A percentile compares a stretch with the other conserved stretches of the same genome.
Conservation (phyloP, 2,329 filamentous ascomycete genomes). For the Blumeriella jaapii region DNA sequence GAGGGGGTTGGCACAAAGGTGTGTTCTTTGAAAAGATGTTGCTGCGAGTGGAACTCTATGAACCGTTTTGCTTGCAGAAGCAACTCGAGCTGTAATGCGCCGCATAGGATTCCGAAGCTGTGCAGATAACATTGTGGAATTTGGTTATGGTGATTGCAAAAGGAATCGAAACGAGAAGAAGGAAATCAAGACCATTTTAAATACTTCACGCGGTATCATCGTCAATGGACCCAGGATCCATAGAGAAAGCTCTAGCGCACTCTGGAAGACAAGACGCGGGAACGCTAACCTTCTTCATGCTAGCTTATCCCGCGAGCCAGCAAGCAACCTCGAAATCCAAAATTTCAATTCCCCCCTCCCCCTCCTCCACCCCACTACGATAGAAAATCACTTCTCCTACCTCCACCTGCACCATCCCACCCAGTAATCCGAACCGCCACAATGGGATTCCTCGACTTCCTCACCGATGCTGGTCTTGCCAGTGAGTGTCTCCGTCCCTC, state of each 20-base stretch:
- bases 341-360: no score
- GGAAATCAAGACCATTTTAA: neutral
- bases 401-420: neutral
- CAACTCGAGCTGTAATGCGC: constrained; percentile 18
- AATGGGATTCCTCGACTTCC: constrained; percentile 61
- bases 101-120: constrained; percentile 19
- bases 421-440: constrained; percentile 13
- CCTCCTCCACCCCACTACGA: constrained; percentile 9
- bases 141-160: constrained; percentile 5
- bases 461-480: constrained; percentile 52
- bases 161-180: constrained; percentile 4
- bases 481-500: constrained; percentile 30
- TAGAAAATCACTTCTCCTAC: constrained; percentile 6
- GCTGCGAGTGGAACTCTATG: constrained; percentile 9
- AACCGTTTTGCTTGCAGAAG: constrained; percentile 9
- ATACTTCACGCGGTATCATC: no score
- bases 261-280: constrained; percentile 2
- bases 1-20: constrained; percentile 18
- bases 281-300: neutral
- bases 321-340: constrained; percentile 2
- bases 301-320: constrained; percentile 1
- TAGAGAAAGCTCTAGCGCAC: constrained; percentile 5
- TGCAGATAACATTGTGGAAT: constrained; percentile 17
- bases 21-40: constrained; percentile 8
- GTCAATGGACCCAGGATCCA: no score